Conservation (phyloP, 2,329 filamentous ascomycete genomes). For the Lachnellula occidentalis region DNA sequence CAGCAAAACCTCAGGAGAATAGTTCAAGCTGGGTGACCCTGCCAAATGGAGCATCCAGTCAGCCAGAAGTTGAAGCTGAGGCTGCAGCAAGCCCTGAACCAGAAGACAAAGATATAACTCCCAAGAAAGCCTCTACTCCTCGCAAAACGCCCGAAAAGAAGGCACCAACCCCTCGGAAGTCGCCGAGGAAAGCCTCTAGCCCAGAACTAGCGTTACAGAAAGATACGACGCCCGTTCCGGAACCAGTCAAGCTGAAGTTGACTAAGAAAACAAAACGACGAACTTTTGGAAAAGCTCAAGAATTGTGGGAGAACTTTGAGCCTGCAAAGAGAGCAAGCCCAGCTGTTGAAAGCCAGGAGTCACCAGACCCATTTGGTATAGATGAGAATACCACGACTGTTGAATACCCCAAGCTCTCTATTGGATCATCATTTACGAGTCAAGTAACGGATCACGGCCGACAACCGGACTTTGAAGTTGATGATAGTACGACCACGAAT, state of each 20-base stretch:
- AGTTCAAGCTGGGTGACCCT: slow-evolving; percentile 9
- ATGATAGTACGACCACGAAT: slow-evolving; percentile 23
- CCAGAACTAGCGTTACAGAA: background rate
- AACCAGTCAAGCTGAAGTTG: background rate
- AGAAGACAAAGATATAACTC: background rate
- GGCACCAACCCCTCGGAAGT: background rate
- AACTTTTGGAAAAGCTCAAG: slow-evolving; percentile 13
- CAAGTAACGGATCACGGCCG: slow-evolving; percentile 43
- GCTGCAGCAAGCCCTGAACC: background rate
- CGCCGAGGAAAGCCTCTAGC: background rate
- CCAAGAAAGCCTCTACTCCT: background rate
- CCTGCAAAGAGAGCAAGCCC: slow-evolving; percentile 1
- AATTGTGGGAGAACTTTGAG: slow-evolving; percentile 16
- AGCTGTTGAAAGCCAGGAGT: background rate
- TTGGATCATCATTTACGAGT: slow-evolving; percentile 35
- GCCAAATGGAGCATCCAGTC: slow-evolving; percentile 4
- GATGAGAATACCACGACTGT: slow-evolving; percentile 14
- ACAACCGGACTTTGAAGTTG: slow-evolving; percentile 42
- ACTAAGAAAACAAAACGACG: background rate
- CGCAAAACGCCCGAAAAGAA: background rate
- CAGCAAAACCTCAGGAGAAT: background rate
- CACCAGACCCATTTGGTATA: slow-evolving; percentile 3
- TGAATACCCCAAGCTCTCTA: slow-evolving; percentile 30
- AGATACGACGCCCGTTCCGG: background rate
- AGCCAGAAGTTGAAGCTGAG: background rate